Conservation (phyloP, 73 alveolate genomes). For the Paramecium tetraurelia region DNA sequence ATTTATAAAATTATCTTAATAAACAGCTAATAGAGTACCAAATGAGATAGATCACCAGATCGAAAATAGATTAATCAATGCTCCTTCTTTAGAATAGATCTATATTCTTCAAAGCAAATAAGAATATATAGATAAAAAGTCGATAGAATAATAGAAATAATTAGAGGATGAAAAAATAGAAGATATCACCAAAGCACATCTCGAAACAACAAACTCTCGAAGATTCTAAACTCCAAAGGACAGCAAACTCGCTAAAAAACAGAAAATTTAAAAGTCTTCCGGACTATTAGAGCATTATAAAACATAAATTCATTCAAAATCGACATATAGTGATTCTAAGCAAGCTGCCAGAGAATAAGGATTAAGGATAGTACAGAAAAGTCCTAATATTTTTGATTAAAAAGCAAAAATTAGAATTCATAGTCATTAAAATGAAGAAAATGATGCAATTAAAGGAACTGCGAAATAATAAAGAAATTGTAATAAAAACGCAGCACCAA, state of each 20-base stretch:
- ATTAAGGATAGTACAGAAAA: background rate
- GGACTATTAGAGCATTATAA: background rate
- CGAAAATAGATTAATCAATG: background rate
- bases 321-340: background rate
- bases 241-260: background rate
- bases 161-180: background rate
- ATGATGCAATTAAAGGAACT: background rate
- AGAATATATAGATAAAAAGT: background rate
- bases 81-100: background rate
- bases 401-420: background rate
- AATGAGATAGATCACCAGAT: background rate
- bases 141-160: background rate
- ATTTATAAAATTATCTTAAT: background rate
- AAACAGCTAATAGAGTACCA: background rate
- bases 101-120: background rate
- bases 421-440: background rate
- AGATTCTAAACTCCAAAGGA: conserved; percentile 14
- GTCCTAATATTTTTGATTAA: background rate
- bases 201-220: background rate
- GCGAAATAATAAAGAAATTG: background rate
- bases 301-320: background rate
- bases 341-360: background rate
- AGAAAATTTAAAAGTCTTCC: background rate
- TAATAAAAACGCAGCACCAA: background rate
- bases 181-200: background rate